A percentile compares a stretch with the other conserved stretches of the same genome.
Evolutionary conservation across 805 yeast genomes (phyloP).

Genomic region (Saccharomycopsis sp.): DNA sequence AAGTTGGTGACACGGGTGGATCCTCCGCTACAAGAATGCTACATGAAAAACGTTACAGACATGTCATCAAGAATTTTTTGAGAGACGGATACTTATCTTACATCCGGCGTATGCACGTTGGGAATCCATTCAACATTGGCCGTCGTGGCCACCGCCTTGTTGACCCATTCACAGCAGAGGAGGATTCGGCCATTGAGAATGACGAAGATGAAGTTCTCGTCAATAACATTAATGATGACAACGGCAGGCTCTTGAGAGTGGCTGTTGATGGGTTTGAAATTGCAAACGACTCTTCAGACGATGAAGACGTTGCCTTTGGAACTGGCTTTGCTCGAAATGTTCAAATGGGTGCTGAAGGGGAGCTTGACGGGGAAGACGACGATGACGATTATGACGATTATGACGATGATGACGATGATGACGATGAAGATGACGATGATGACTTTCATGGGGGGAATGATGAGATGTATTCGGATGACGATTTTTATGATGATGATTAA

Average conservation of each 20-base stretch:
- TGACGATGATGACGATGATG: constrained; percentile 2
- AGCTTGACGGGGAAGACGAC: constrained; percentile 28
- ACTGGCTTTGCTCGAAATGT: too few species aligned
- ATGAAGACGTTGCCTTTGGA: constrained; percentile 4
- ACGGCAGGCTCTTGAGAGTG: background rate
- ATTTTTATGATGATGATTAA: constrained; percentile 4
- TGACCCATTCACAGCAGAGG: too few species aligned
- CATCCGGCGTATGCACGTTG: too few species aligned
- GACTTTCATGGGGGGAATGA: constrained; percentile 1
- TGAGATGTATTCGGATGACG: constrained; percentile 3
- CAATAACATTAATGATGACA: too few species aligned
- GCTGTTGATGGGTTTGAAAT: background rate
- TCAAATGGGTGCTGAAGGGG: background rate
- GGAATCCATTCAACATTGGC: too few species aligned
- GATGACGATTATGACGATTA: background rate
- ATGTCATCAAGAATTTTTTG: constrained; percentile 53
- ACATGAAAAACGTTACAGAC: constrained; percentile 42
- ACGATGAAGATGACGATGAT: constrained; percentile 4
- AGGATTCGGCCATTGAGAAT: too few species aligned
- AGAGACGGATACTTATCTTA: constrained; percentile 48
- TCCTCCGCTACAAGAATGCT: constrained; percentile 32
- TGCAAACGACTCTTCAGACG: constrained; percentile 5
- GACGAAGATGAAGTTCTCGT: too few species aligned
- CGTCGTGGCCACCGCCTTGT: too few species aligned
- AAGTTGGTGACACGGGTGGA: constrained; percentile 65